Conservation (phyloP, 139 green algal species). For the Choricystis sp. region DNA sequence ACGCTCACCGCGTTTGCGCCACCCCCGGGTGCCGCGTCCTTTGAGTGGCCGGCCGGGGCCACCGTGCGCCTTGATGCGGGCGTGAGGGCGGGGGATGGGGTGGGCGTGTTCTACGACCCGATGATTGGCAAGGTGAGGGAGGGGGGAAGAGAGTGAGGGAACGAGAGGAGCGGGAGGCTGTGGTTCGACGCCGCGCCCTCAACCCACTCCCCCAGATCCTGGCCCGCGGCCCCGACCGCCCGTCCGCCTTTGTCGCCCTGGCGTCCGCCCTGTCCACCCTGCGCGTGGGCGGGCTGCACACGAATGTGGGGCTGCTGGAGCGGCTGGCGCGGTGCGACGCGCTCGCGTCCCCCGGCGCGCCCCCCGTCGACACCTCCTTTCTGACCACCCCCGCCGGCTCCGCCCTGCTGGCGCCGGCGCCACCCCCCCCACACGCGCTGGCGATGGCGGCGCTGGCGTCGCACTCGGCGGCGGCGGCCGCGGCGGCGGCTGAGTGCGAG, state of each 20-base stretch:
- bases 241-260: slow-evolving; percentile 37
- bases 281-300: not conserved
- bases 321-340: no score
- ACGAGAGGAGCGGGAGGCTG: slow-evolving; percentile 54
- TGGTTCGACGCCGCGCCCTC: slow-evolving; percentile 52
- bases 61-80: slow-evolving; percentile 24
- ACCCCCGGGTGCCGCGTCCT: slow-evolving; percentile 24
- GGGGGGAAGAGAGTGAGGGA: no score
- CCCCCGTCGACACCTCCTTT: not conserved
- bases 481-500: no score
- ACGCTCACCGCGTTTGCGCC: slow-evolving; percentile 20
- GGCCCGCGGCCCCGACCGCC: slow-evolving; percentile 37
- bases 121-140: slow-evolving; percentile 90
- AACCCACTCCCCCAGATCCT: slow-evolving; percentile 61
- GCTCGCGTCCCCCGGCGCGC: no score
- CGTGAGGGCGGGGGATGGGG: slow-evolving; percentile 35
- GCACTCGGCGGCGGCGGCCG: no score
- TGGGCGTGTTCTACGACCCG: slow-evolving; percentile 71
- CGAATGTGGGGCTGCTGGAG: not conserved
- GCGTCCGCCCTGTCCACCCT: slow-evolving; percentile 19
- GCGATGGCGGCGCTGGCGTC: not conserved
- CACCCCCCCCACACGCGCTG: not conserved
- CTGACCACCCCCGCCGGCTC: not conserved
- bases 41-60: slow-evolving; percentile 50
- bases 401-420: not conserved